Evolutionary conservation across 306 rosid genomes (phyloP).

Genomic region (Trichosanthes cucumerina): DNA sequence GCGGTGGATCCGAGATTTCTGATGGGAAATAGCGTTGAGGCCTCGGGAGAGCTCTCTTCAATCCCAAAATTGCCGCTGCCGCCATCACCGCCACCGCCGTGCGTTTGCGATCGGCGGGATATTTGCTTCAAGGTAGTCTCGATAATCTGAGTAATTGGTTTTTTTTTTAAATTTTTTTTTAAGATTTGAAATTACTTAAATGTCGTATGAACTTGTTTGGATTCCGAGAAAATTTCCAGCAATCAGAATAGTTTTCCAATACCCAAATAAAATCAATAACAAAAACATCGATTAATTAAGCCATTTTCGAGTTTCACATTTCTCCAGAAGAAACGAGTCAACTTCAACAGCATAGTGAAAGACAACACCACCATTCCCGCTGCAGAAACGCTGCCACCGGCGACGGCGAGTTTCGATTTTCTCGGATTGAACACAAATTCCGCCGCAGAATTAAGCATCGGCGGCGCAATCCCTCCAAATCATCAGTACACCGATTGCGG

Average conservation of each 20-base stretch:
- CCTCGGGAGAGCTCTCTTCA: constrained; percentile 86
- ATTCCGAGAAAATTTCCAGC: constrained; percentile 2
- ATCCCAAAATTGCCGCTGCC: constrained; percentile 39
- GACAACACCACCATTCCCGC: not conserved
- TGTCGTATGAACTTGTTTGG: not conserved
- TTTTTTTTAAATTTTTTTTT: not conserved
- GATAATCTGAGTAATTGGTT: not conserved
- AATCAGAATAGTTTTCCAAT: not conserved
- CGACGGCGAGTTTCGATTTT: constrained; percentile 17
- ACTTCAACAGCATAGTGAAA: constrained; percentile 13
- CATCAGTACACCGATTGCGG: not conserved
- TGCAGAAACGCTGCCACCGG: constrained; percentile 13
- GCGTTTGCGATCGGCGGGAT: constrained; percentile 25
- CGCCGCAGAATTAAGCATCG: not conserved
- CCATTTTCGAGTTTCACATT: not conserved
- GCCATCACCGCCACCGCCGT: too few species aligned
- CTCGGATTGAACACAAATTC: constrained; percentile 20
- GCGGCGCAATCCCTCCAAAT: not conserved
- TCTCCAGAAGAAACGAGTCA: constrained; percentile 44
- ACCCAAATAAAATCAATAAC: not conserved
- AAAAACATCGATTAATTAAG: not conserved
- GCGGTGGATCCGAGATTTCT: constrained; percentile 14
- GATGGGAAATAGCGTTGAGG: constrained; percentile 26
- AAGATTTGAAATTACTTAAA: too few species aligned
- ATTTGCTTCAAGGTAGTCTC: constrained; percentile 41